Evolutionary conservation across 192 early-diverging fungal genomes (phyloP), one percentile per base, ranked within the genome.

Genomic region (Entomortierella lignicola): DNA sequence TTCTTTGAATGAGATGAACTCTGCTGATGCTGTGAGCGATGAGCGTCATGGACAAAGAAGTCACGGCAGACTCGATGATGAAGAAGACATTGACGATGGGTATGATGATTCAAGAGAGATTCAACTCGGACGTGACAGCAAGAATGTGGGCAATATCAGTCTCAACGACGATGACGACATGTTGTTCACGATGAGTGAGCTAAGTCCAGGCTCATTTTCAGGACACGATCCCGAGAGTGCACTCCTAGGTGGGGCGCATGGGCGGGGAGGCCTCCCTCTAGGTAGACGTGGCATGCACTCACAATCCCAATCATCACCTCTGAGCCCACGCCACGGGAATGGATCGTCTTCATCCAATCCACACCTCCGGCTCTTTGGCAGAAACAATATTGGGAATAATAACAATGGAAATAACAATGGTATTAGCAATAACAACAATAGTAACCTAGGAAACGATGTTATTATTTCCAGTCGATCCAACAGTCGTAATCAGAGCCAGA

Each of bases 151-250:
- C 44, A 79, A 66, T 27, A 68, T 57, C 5, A 60, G 66, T 25
- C 31, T 79, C 30, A 79, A 79, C 41, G 75, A 79, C 41, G 75
- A 79, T 42, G 75, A 79, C 26, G 75, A 79, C 31, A 79, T 79
- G 75, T 32, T 79, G 48, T 79, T 79, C 26, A 70, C 68, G 29
- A 79, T 79, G 75, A 79, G 75, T 23, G 75, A 79, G 42, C 32
- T 79, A 18, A 79, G 67, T 21, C 75, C 68, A 12, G 56, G 42
- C 10, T 79, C 75, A 20, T 50, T 47, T 8, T 77, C 60, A 30
- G 72, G 65, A 30, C 52, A 63, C 34, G 72, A 79, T 20, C 3
- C 56, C 20, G 29, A 7, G 20, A 47, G 61, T 6, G 29, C 29
- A 15, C 34, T 43, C 32, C 20, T 11, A 41, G 50, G 51, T 18